These are phyloP conservation scores for Ensete ventricosum DNA, from an alignment of 176 grass and related monocot species.

Conservation along the genomic window DNA sequence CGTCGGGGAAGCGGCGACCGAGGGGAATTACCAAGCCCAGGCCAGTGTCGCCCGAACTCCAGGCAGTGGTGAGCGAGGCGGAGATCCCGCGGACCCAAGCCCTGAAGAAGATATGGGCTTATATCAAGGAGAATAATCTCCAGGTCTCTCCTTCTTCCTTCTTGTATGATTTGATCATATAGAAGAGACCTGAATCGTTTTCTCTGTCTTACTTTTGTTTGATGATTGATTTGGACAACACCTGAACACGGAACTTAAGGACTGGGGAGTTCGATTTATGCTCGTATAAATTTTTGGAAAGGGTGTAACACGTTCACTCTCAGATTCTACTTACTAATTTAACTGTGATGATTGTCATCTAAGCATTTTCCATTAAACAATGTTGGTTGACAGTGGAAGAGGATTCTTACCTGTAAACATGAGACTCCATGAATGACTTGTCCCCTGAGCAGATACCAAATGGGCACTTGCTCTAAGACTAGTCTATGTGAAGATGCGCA, in stretches of 20 bases:
- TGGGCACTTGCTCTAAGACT: not conserved
- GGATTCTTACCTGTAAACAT: not conserved
- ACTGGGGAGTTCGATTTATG: not conserved
- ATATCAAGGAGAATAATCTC: slow-evolving; percentile 85
- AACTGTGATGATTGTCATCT: not conserved
- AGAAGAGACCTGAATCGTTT: not conserved
- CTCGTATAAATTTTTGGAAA: not conserved
- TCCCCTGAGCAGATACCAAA: not conserved
- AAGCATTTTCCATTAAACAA: not conserved
- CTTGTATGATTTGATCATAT: not conserved
- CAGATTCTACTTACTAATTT: not conserved
- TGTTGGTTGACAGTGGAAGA: not conserved
- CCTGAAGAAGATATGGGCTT: slow-evolving; percentile 83
- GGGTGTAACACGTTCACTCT: not conserved
- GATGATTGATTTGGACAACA: too few relatives aligned
- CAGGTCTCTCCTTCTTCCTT: slow-evolving; percentile 31
- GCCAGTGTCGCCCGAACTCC: slow-evolving; percentile 65
- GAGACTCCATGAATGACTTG: not conserved
- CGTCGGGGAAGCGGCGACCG: slow-evolving; percentile 32
- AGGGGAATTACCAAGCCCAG: slow-evolving; percentile 80
- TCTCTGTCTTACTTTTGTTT: not conserved
- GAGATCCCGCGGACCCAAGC: slow-evolving; percentile 78
- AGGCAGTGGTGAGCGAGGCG: slow-evolving; percentile 54
- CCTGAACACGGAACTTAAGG: not conserved
- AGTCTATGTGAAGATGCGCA: too few relatives aligned